These are phyloP conservation scores for Wickerhamiella azymoides DNA, from an alignment of 805 yeast genomes.

Conservation along the genomic window DNA sequence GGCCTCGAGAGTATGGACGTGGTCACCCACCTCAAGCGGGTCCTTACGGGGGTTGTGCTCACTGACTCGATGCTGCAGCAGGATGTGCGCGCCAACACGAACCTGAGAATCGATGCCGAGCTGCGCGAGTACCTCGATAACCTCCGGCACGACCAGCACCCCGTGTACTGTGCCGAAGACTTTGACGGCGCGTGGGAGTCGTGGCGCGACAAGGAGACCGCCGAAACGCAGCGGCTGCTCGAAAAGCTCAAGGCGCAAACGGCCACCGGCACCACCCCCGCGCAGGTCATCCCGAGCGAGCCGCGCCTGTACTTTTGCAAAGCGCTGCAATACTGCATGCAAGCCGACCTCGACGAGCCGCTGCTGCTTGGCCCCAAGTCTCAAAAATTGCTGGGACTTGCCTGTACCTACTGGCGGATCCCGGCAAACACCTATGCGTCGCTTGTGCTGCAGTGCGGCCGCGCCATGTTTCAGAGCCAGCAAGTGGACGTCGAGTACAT, in stretches of 20 bases:
- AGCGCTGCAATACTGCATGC: constrained; percentile 33
- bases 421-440: constrained; percentile 16
- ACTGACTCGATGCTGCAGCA: constrained; percentile 39
- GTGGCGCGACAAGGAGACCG: constrained; percentile 32
- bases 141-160: constrained; percentile 22
- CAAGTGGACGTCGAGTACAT: neutral
- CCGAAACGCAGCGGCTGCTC: constrained; percentile 24
- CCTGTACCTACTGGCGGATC: constrained; percentile 45
- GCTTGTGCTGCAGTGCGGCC: constrained; percentile 1
- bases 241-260: constrained; percentile 12
- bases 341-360: constrained; percentile 17
- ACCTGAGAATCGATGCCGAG: constrained; percentile 25
- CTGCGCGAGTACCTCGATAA: constrained; percentile 17
- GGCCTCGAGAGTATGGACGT: constrained; percentile 41
- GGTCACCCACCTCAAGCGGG: constrained; percentile 32
- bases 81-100: constrained; percentile 35
- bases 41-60: constrained; percentile 31
- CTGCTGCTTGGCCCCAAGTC: constrained; percentile 32
- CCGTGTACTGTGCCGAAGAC: constrained; percentile 24
- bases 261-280: neutral
- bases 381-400: constrained; percentile 31
- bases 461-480: neutral
- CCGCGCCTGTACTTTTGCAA: constrained; percentile 30
- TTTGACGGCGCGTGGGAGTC: constrained; percentile 28
- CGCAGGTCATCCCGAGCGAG: constrained; percentile 26